These are phyloP conservation scores for Keithomyces neogunnii DNA, from an alignment of 2,329 filamentous ascomycete genomes.

Conservation along the genomic window DNA sequence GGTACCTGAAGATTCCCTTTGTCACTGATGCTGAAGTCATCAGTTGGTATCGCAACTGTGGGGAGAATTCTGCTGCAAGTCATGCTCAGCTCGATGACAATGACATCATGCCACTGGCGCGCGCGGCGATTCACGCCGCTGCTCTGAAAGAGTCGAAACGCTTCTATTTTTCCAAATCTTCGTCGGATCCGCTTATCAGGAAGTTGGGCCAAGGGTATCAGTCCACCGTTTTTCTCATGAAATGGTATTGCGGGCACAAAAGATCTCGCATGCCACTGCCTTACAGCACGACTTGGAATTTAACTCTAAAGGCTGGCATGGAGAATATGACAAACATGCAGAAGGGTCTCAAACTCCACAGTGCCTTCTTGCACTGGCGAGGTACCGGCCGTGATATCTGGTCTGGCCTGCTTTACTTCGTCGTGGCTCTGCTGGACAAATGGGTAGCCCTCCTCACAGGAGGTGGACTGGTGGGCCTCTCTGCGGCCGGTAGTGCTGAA, in stretches of 20 bases:
- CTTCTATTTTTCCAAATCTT: not conserved
- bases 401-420: not conserved
- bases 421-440: not conserved
- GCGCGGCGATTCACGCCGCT: not conserved
- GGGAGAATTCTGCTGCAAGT: not conserved
- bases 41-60: not conserved
- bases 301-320: not conserved
- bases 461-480: not conserved
- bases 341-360: not conserved
- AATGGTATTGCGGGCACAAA: not conserved
- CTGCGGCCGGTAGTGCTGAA: not conserved
- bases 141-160: not conserved
- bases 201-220: not conserved
- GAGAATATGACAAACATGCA: conserved; percentile 1
- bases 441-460: not conserved
- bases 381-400: not conserved
- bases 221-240: not conserved
- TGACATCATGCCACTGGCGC: not conserved
- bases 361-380: not conserved
- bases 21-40: not conserved
- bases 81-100: not conserved
- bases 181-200: not conserved
- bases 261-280: not conserved
- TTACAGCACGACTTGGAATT: not conserved
- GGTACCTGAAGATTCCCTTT: not conserved